Conservation (phyloP, 202 grass and related monocot genomes). For the Thinopyrum obtusiflorum region DNA sequence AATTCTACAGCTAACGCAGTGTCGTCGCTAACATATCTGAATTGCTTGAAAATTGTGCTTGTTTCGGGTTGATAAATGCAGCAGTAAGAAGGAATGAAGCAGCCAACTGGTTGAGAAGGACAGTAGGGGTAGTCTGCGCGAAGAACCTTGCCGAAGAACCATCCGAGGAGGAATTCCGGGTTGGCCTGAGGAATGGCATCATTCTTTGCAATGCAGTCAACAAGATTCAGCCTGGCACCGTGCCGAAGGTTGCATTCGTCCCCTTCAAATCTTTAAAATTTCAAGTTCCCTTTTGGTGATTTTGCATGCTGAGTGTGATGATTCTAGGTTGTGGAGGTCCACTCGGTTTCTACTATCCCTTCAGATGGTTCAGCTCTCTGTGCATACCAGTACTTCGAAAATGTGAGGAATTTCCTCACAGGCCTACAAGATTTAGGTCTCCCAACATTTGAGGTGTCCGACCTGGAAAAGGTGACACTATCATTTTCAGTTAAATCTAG, state of each 20-base stretch:
- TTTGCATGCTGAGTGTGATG: conserved; percentile 16
- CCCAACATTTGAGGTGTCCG: conserved; percentile 91
- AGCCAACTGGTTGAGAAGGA: conserved; percentile 76
- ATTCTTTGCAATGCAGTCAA: conserved; percentile 95
- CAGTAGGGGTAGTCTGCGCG: conserved; percentile 57
- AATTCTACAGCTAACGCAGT: background rate
- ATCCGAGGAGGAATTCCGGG: conserved; percentile 84
- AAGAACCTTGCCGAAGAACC: conserved; percentile 81
- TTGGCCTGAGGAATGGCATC: conserved; percentile 90
- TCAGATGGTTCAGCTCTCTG: conserved; percentile 81
- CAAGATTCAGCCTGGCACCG: conserved; percentile 69
- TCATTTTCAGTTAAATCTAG: conserved; percentile 12
- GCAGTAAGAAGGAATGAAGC: conserved; percentile 86
- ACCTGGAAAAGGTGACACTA: conserved; percentile 67
- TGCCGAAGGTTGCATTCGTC: conserved; percentile 67
- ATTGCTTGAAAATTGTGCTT: conserved; percentile 6
- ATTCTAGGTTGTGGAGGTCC: conserved; percentile 83
- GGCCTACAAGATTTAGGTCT: conserved; percentile 81
- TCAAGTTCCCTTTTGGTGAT: conserved; percentile 11
- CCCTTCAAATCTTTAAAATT: conserved; percentile 10
- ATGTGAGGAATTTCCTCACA: conserved; percentile 82
- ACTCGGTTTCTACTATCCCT: conserved; percentile 48
- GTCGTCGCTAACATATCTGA: conserved; percentile 4
- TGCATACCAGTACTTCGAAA: conserved; percentile 93
- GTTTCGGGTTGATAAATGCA: conserved; percentile 46